These are phyloP conservation scores for Fraxinus excelsior DNA, from an alignment of 257 asterid species.

Conservation along the genomic window DNA sequence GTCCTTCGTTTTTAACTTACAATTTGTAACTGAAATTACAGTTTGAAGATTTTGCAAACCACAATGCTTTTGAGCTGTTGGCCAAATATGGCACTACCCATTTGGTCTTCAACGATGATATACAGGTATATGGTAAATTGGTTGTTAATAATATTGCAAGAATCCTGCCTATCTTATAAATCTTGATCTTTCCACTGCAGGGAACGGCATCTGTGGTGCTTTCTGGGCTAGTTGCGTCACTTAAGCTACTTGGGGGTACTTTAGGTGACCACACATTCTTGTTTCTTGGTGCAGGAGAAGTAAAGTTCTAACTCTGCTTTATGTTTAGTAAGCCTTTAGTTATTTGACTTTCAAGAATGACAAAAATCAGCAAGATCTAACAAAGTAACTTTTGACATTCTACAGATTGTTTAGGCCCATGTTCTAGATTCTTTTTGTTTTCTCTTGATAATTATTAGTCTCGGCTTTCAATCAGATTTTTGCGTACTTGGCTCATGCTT, in stretches of 20 bases:
- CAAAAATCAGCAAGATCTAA: constrained; percentile 8
- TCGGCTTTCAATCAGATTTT: background rate
- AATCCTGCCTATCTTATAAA: background rate
- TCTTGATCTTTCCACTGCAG: constrained; percentile 45
- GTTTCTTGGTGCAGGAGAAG: constrained; percentile 99
- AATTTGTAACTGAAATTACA: constrained; percentile 30
- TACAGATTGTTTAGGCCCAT: background rate
- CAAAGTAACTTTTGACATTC: background rate
- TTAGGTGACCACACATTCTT: constrained; percentile 88
- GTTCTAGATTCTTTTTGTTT: background rate
- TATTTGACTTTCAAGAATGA: constrained; percentile 7
- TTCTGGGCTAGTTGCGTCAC: constrained; percentile 89
- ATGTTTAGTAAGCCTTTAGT: background rate
- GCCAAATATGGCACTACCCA: constrained; percentile 90
- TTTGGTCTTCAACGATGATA: constrained; percentile 89
- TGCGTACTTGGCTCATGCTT: background rate
- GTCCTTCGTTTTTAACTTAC: constrained; percentile 17
- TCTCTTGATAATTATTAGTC: background rate
- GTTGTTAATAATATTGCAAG: background rate
- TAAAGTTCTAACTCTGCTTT: constrained; percentile 30
- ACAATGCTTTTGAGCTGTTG: constrained; percentile 93
- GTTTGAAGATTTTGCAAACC: constrained; percentile 97
- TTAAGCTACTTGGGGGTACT: constrained; percentile 79
- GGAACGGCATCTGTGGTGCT: constrained; percentile 97
- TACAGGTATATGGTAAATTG: constrained; percentile 57